A percentile compares a stretch with the other conserved stretches of the same genome.
phyloP scores from a whole-genome alignment of 208 protist species.

The Dictyostelium gargantuum region DNA sequence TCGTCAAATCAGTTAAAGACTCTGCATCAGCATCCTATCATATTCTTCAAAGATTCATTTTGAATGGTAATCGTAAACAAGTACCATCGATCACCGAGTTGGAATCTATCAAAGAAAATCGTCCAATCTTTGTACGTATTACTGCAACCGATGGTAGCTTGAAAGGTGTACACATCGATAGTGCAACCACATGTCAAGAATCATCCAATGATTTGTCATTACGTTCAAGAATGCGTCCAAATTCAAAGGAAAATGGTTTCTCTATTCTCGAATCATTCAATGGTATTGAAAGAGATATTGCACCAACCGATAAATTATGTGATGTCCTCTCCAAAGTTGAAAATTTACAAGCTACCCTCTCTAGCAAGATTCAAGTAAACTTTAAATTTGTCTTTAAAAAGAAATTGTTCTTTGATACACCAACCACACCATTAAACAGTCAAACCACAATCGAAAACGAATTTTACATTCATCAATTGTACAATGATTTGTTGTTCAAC shows the following conservation, averaged over 20 bases:
- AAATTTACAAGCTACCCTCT: slow-evolving; percentile 12
- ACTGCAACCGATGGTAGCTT: not conserved
- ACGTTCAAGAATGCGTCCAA: not conserved
- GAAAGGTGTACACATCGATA: slow-evolving; percentile 28
- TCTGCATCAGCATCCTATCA: not conserved
- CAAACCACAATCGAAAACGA: not conserved
- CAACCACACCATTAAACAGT: not conserved
- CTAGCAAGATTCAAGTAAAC: not conserved
- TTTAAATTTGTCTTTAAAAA: slow-evolving; percentile 55
- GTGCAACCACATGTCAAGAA: slow-evolving; percentile 19
- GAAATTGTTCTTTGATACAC: not conserved
- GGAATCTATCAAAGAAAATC: slow-evolving; percentile 25
- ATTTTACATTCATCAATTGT: slow-evolving; percentile 10
- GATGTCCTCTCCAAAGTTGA: slow-evolving; percentile 4
- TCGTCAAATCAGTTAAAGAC: slow-evolving; percentile 14
- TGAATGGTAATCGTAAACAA: slow-evolving; percentile 5
- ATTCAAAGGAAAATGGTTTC: not conserved
- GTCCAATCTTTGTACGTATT: slow-evolving; percentile 37
- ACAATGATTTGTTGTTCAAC: not conserved
- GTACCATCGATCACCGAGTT: slow-evolving; percentile 28
- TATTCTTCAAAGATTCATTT: not conserved
- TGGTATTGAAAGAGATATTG: slow-evolving; percentile 43
- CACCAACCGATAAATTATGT: not conserved
- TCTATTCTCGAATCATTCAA: slow-evolving; percentile 6
- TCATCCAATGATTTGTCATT: slow-evolving; percentile 1